Evolutionary conservation across 108 stramenopile species (phyloP).

Genomic region (Skeletonema tropicum): DNA sequence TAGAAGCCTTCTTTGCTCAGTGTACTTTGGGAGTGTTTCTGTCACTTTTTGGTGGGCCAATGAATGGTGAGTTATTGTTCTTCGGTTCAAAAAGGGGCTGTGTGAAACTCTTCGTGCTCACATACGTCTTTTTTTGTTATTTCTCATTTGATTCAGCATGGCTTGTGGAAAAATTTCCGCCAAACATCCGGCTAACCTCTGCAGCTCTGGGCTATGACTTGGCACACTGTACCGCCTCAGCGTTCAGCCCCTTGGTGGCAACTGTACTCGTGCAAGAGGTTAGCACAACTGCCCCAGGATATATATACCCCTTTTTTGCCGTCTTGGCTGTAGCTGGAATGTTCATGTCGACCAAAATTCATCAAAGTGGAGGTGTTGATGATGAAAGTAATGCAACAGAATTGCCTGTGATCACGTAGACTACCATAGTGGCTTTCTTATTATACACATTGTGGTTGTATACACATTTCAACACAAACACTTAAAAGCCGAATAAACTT

Average conservation of each 20-base stretch:
- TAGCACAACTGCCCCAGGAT: conserved; percentile 50
- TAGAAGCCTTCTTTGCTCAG: conserved; percentile 59
- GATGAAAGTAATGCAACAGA: neutral
- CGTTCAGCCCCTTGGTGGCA: conserved; percentile 64
- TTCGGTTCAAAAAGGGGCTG: no score
- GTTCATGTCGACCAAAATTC: conserved; percentile 33
- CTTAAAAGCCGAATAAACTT: no score
- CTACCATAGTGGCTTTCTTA: neutral
- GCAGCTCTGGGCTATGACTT: conserved; percentile 71
- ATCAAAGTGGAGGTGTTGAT: conserved; percentile 11
- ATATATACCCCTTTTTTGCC: conserved; percentile 57
- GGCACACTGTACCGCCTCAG: conserved; percentile 63
- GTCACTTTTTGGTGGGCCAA: conserved; percentile 64
- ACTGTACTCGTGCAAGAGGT: conserved; percentile 51
- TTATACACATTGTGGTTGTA: no score
- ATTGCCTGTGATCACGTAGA: neutral
- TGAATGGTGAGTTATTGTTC: conserved; percentile 14
- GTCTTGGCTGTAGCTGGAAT: conserved; percentile 21
- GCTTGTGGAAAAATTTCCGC: conserved; percentile 70
- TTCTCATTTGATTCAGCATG: conserved; percentile 36
- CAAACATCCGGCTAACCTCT: conserved; percentile 58
- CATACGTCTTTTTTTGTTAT: no score
- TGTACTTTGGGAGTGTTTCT: conserved; percentile 54
- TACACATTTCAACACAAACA: no score
- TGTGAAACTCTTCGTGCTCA: no score